Conservation (phyloP, 495 filamentous ascomycete species). For the Polyplosphaeria fusca region DNA sequence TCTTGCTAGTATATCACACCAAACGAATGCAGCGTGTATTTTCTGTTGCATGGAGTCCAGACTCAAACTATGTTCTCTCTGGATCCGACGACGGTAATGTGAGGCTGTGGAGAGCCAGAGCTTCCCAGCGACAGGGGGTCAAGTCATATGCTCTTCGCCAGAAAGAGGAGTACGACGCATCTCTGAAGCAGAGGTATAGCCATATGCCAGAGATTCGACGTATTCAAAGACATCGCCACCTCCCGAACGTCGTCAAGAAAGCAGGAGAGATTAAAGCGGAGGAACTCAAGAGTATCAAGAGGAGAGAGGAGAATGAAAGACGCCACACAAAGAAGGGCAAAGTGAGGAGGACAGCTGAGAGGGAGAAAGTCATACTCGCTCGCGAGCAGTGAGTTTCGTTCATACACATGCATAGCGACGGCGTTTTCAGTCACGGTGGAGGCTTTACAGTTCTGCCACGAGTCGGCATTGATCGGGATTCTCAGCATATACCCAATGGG, state of each 20-base stretch:
- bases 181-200: conserved; percentile 75
- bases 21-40: conserved; percentile 98
- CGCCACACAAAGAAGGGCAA: conserved; percentile 81
- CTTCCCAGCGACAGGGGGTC: conserved; percentile 79
- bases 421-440: conserved; percentile 20
- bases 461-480: no score
- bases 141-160: conserved; percentile 78
- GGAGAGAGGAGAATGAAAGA: conserved; percentile 88
- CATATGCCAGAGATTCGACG: conserved; percentile 96
- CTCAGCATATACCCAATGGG: no score
- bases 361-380: conserved; percentile 88
- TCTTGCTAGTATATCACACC: conserved; percentile 98
- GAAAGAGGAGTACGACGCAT: conserved; percentile 87
- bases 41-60: conserved; percentile 76
- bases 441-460: no score
- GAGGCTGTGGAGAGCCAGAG: conserved; percentile 84
- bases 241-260: conserved; percentile 96
- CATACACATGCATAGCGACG: conserved; percentile 20
- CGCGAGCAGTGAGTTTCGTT: conserved; percentile 57
- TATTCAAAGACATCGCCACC: conserved; percentile 84
- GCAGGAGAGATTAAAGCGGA: conserved; percentile 93
- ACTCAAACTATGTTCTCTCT: conserved; percentile 80
- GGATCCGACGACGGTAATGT: conserved; percentile 93
- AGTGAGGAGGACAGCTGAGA: conserved; percentile 69
- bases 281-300: conserved; percentile 80